These are phyloP conservation scores for Solanum hybrid DNA, from an alignment of 305 asterid genomes.

Conservation along the genomic window DNA sequence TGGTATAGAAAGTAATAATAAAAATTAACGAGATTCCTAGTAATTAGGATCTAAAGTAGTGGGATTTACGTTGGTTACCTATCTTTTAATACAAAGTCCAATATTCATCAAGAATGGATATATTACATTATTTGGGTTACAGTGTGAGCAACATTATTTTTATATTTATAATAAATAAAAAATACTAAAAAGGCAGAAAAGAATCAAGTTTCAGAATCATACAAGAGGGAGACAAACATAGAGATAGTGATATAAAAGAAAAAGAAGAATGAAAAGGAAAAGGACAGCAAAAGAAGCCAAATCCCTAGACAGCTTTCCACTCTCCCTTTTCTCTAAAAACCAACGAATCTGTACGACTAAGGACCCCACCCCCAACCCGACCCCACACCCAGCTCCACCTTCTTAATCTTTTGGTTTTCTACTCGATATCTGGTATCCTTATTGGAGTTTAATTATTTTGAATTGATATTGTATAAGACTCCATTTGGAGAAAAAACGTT, in stretches of 20 bases:
- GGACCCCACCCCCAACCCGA: not conserved
- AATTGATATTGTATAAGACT: too few relatives aligned
- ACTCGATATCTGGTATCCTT: accelerated
- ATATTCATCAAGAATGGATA: not conserved
- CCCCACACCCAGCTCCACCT: not conserved
- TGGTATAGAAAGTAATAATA: too few relatives aligned
- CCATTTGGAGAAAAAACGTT: too few relatives aligned
- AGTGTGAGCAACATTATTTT: not conserved
- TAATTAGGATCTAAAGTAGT: too few relatives aligned
- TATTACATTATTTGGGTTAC: not conserved
- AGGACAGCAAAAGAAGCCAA: slow-evolving; percentile 29
- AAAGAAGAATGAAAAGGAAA: slow-evolving; percentile 24
- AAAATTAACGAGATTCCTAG: too few relatives aligned
- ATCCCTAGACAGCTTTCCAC: slow-evolving; percentile 19
- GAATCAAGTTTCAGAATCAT: not conserved
- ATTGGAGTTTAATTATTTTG: too few relatives aligned
- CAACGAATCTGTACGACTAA: not conserved
- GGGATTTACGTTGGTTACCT: too few relatives aligned
- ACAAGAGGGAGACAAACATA: not conserved
- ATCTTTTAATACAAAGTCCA: not conserved
- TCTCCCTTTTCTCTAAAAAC: not conserved
- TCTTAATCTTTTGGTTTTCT: not conserved
- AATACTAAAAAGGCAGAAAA: not conserved
- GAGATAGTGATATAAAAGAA: not conserved
- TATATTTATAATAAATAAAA: not conserved